Percentiles rank a stretch among this genome's conserved stretches.
phyloP scores from a whole-genome alignment of 257 asterid genomes.

The Lycium barbarum region DNA sequence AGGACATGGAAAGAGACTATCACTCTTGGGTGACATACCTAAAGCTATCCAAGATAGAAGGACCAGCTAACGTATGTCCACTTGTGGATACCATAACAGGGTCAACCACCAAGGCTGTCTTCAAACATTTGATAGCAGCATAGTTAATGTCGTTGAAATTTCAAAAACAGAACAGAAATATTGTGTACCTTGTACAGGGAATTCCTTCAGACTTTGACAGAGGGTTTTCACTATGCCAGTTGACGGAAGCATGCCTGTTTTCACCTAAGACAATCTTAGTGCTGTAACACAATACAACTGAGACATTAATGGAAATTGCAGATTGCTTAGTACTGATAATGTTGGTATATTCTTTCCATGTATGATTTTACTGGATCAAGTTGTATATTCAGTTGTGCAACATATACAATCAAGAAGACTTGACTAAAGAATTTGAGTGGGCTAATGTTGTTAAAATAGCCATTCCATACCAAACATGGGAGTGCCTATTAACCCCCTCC shows the following conservation, averaged over 20 bases:
- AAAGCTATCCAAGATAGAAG: conserved; percentile 63
- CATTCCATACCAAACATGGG: background rate
- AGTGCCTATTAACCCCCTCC: background rate
- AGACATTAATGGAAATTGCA: conserved; percentile 9
- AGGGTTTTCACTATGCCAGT: conserved; percentile 72
- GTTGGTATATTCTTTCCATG: background rate
- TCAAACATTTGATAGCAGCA: conserved; percentile 39
- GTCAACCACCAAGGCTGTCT: conserved; percentile 96
- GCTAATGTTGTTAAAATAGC: background rate
- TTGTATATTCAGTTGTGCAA: background rate
- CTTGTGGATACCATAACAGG: conserved; percentile 99
- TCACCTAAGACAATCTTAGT: conserved; percentile 71
- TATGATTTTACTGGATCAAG: background rate
- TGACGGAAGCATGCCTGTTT: conserved; percentile 98
- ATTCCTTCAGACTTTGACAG: conserved; percentile 74
- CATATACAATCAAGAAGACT: background rate
- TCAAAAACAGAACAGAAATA: conserved; percentile 2
- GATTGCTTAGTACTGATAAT: background rate
- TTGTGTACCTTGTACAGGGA: conserved; percentile 66
- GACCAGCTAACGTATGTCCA: conserved; percentile 82
- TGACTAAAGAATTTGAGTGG: background rate
- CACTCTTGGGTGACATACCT: conserved; percentile 51
- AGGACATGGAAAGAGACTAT: conserved; percentile 7
- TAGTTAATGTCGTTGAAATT: background rate
- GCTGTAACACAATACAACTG: background rate